These are phyloP conservation scores for Colletotrichum sp. DNA, from an alignment of 2,329 filamentous ascomycete species.

Conservation along the genomic window DNA sequence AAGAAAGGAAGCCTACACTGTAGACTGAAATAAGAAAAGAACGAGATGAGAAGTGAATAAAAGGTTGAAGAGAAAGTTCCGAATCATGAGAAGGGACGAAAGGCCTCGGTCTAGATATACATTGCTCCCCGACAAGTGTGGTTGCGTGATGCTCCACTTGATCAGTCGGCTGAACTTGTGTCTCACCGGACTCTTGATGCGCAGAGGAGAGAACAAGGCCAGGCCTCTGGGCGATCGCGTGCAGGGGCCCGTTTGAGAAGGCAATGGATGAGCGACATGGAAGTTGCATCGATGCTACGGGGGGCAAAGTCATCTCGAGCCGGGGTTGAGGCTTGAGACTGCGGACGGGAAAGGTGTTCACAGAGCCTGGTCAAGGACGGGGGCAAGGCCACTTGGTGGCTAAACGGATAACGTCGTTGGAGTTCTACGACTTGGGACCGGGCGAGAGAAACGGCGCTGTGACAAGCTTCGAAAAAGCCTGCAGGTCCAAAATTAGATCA, in stretches of 20 bases:
- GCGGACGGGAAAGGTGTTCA: background rate
- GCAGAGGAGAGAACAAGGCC: background rate
- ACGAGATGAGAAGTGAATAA: background rate
- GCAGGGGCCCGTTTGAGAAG: conserved; percentile 1
- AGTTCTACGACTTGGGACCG: background rate
- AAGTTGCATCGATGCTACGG: background rate
- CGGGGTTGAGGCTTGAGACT: background rate
- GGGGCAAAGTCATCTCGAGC: background rate
- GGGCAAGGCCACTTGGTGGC: background rate
- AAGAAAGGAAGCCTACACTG: background rate
- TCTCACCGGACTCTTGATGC: background rate
- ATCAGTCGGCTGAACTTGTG: background rate
- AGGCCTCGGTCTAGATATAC: conserved; percentile 4
- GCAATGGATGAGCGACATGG: background rate
- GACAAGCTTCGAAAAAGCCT: background rate
- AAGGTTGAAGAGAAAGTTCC: background rate
- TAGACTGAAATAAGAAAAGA: background rate
- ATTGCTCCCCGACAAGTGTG: background rate
- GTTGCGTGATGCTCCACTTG: background rate
- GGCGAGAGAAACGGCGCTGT: background rate
- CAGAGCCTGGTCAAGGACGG: background rate
- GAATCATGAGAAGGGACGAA: background rate
- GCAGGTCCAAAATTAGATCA: conserved; percentile 3
- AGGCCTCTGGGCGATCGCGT: background rate
- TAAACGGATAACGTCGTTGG: background rate